Conservation (phyloP, 176 grass and related monocot species). For the Phoenix dactylifera region DNA sequence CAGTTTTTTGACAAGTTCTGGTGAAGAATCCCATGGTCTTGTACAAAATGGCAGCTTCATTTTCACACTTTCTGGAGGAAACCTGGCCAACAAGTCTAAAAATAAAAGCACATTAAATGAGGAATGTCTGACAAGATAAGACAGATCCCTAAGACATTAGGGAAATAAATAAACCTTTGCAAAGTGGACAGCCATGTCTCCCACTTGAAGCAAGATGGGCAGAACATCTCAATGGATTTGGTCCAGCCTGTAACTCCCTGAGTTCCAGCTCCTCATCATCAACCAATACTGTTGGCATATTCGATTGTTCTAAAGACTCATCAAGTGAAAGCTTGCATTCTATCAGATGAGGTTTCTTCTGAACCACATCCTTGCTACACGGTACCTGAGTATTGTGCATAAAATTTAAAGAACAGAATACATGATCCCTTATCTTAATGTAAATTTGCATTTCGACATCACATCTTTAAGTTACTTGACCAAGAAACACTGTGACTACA, state of each 20-base stretch:
- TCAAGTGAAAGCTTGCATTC: conserved; percentile 75
- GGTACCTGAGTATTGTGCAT: conserved; percentile 31
- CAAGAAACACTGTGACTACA: no score
- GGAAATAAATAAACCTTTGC: conserved; percentile 57
- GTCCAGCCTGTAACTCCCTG: conserved; percentile 76
- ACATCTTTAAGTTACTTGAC: no score
- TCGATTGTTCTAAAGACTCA: conserved; percentile 42
- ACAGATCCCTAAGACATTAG: no score
- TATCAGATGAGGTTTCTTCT: conserved; percentile 29
- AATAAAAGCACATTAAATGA: conserved; percentile 4
- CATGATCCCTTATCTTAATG: background rate
- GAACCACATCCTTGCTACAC: conserved; percentile 35
- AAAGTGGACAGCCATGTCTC: conserved; percentile 75
- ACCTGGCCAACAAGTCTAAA: conserved; percentile 90
- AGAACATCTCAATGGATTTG: conserved; percentile 88
- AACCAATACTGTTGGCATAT: conserved; percentile 34
- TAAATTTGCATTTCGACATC: no score
- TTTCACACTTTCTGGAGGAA: conserved; percentile 82
- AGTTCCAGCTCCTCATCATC: conserved; percentile 98
- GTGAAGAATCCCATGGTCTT: conserved; percentile 89
- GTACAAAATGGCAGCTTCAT: conserved; percentile 77
- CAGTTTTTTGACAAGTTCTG: conserved; percentile 85
- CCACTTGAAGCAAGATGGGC: conserved; percentile 87
- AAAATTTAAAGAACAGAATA: background rate
- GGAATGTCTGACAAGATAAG: background rate